Base-by-base conservation (phyloP, 495 filamentous ascomycete genomes). In the Hyphodiscus hymeniophilus region DNA sequence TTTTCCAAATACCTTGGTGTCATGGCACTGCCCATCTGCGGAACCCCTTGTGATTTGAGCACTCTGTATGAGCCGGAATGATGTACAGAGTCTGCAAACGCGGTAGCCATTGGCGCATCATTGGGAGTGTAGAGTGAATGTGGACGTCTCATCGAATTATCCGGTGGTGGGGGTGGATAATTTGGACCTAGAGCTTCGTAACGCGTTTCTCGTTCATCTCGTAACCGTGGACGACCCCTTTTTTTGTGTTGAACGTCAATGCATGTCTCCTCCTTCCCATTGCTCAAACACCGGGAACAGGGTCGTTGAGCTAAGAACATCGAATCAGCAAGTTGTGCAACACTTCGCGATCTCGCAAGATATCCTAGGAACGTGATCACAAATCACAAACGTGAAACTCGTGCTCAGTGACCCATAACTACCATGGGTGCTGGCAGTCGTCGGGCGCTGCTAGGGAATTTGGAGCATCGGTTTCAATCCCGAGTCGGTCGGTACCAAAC, bases 231-330 rank as follows among this genome's bases (percentile, higher is more conserved):
- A 47, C 92, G 76, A 17, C 92, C 92, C 51, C 92, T 75, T 62
- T 96, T 97, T 67, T 96, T 98, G 66, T 97, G 91, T 56, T 90
- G 88, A 18, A 97, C 89, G 64, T 98, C 92, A 42, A 89, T 73
- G 56, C 91, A 97, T n/a, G 85, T 77, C 43, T 89, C 84, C 76
- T 95, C 66, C 53, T 81, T 82, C 45, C 77, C 76, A 61, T 75
- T 79, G 42, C 67, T 72, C 44, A 75, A 57, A 59, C 80, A 83
- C 43, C 80, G 68, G 40, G 75, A 75, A 48, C 80, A 83, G 20
- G 80, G 80, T 42, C 80, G 71, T 51, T 77, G 72, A 24, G 74
- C 79, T 83, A 62, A 56, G 39, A 55, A 15, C 26, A 32, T 23
- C 28, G 17, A 38, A 40, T 54, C 35, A 58, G 54, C 40, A 47